Base-by-base conservation (phyloP, 2,329 filamentous ascomycete genomes). In the Akanthomyces uredinophilus region DNA sequence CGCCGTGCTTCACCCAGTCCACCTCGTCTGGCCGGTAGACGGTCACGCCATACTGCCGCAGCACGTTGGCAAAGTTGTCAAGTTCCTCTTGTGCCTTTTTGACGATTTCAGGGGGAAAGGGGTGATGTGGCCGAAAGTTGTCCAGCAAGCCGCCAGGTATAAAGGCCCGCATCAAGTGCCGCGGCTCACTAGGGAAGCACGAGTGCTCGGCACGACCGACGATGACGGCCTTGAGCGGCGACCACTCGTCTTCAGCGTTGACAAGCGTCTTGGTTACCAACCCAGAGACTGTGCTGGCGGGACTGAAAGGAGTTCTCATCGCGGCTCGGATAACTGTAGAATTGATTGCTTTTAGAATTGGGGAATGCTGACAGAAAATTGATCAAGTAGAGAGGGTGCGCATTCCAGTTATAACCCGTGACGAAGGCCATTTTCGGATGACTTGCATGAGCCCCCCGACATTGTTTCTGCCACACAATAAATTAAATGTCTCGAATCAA, bases 181-280 rank as follows among this genome's bases (percentile, higher is more conserved):
- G 35, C 4, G 69, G 69, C 56, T 66, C 67, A 13, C 63, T 65
- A 18, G 69, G 69, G 57, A 69, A 70, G 43, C 61, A 61, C 5
- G 70, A 68, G 58, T 67, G 53, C 22, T 65, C 65, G 27, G 69
- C 70, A 11, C 70, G 66, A 6, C 69, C 69, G 52, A 71, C 69
- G 43, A 71, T 67, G 55, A 71, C 69, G 22, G 67, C 20, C 44
- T 62, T 61, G 39, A 71, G 65, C 32, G 68, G 70, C 5, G 66
- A 68, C 68, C 68, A 70, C 60, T 71, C 70, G 62, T 70, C 63
- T 8, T 70, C 67, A 51, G 65, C 65, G n/a, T 52, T 52, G n/a
- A 60, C n/a, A 37, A 29, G 47, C 18, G 5, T 14, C 10, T 32
- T 51, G 18, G 39, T 18, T 13, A 22, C 18, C 14, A 18, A 8